Evolutionary conservation across 1,284 basidiomycete genomes (phyloP), one percentile per base, ranked within the genome.

Genomic region (Marasmius sp.): DNA sequence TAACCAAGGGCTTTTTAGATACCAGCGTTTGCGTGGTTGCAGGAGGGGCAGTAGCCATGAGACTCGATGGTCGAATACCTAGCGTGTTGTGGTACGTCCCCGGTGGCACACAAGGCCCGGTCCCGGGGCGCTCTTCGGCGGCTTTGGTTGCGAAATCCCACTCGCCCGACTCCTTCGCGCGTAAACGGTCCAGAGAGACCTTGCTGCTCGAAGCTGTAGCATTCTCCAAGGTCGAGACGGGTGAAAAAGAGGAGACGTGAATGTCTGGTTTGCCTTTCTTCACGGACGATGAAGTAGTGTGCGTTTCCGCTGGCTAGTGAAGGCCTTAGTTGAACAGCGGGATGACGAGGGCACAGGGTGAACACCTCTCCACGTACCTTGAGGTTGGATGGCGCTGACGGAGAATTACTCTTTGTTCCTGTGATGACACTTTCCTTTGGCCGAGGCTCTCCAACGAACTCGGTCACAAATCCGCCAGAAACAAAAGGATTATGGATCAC

Each of bases 391-490:
- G 64, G 60, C 48, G 68, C 64, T 2, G 56, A 38, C 27, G 38
- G 56, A 16, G 37, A 18, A 41, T 43, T 50, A 36, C 27, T 27
- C 27, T 27, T 27, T 27, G 27, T 27, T 27, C 27, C 16, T 33
- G n/a, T 43, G 27, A 38, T 11, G 9, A 9, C 22, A 16, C 54
- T 20, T 14, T 54, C 50, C 37, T 60, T 50, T 34, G 61, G 38
- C 20, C 58, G 56, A 39, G 61, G 49, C 20, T 63, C 43, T 51
- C 75, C 75, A 22, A 76, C 74, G 50, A 82, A 81, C 52, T 81
- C 79, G 12, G 78, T 79, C 61, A 83, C 71, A 54, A 81, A 79
- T 10, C 83, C 81, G 27, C 75, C 79, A n/a, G 82, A 82, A n/a
- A 84, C 76, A 61, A 84, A 83, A n/a, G 80, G 76, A 68, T 81